Evolutionary conservation across 805 yeast genomes (phyloP).

Genomic region (Lipomyces spencermartinsiae): DNA sequence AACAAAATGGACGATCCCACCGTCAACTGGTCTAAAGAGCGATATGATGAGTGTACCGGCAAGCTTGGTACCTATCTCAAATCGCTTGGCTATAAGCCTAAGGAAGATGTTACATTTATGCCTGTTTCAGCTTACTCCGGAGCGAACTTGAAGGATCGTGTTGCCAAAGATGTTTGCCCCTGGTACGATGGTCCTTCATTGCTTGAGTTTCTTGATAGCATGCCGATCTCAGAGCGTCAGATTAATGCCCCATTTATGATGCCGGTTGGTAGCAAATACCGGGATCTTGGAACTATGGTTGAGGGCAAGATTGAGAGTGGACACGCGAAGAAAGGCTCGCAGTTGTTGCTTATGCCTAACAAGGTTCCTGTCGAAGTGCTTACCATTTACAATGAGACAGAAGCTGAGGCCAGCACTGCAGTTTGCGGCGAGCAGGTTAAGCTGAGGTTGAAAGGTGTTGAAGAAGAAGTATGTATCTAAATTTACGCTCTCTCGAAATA

Average conservation of each 20-base stretch:
- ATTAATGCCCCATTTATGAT: constrained; percentile 96
- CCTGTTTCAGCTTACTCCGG: constrained; percentile 99
- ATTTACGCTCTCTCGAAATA: not conserved
- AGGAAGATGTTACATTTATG: constrained; percentile 88
- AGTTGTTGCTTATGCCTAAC: constrained; percentile 90
- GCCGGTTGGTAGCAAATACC: constrained; percentile 93
- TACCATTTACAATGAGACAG: constrained; percentile 92
- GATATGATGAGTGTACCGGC: constrained; percentile 92
- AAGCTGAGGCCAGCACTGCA: constrained; percentile 88
- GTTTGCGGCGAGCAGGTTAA: constrained; percentile 97
- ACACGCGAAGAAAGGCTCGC: constrained; percentile 78
- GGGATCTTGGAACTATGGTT: constrained; percentile 95
- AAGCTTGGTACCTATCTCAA: constrained; percentile 75
- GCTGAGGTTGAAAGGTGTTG: constrained; percentile 90
- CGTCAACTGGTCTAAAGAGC: constrained; percentile 92
- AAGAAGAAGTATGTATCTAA: constrained; percentile 66
- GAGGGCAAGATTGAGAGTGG: constrained; percentile 99
- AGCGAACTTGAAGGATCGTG: constrained; percentile 91
- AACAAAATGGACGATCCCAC: constrained; percentile 99
- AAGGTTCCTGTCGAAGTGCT: constrained; percentile 80
- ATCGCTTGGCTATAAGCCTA: constrained; percentile 84
- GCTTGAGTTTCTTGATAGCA: constrained; percentile 83
- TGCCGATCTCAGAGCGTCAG: constrained; percentile 83
- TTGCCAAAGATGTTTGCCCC: constrained; percentile 72
- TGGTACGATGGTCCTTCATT: constrained; percentile 96